phyloP scores from a whole-genome alignment of 1,284 basidiomycete genomes.

The Xanthoconium separans region DNA sequence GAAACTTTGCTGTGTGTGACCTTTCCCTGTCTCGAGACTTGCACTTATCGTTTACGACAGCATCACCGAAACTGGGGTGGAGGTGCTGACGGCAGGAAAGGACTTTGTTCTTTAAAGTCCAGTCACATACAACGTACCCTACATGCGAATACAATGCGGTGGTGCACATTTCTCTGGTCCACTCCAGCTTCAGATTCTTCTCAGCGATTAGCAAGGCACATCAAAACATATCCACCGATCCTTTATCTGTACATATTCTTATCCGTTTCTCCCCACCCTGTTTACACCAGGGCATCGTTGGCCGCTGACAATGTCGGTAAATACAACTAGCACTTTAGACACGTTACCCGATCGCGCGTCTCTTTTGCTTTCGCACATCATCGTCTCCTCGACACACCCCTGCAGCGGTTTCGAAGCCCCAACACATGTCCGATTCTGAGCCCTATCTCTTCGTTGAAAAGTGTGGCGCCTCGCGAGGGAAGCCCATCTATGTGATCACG shows the following conservation, averaged over 20 bases:
- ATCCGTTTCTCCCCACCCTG: slow-evolving; percentile 24
- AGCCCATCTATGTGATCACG: slow-evolving; percentile 44
- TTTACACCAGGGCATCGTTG: slow-evolving; percentile 27
- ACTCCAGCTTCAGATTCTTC: slow-evolving; percentile 19
- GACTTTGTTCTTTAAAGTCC: slow-evolving; percentile 35
- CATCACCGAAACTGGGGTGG: slow-evolving; percentile 89
- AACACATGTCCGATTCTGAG: slow-evolving; percentile 35
- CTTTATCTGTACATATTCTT: slow-evolving; percentile 35
- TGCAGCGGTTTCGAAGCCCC: slow-evolving; percentile 5
- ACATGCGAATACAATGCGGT: slow-evolving; percentile 21
- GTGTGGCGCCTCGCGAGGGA: slow-evolving; percentile 40
- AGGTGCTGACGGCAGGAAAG: slow-evolving; percentile 77
- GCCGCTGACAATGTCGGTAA: slow-evolving; percentile 29
- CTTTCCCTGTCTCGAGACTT: slow-evolving; percentile 1
- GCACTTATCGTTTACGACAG: slow-evolving; percentile 42
- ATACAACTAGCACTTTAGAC: slow-evolving; percentile 27
- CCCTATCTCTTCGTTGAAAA: slow-evolving; percentile 42
- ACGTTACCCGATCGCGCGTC: slow-evolving; percentile 29
- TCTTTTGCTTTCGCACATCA: slow-evolving; percentile 29
- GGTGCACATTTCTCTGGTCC: slow-evolving; percentile 18
- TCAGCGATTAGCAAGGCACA: slow-evolving; percentile 24
- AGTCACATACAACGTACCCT: slow-evolving; percentile 21
- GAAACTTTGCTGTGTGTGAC: slow-evolving; percentile 82
- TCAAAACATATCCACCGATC: slow-evolving; percentile 20
- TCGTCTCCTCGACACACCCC: slow-evolving; percentile 11